Conservation (phyloP, 257 asterid genomes). For the Gynochthodes officinalis region DNA sequence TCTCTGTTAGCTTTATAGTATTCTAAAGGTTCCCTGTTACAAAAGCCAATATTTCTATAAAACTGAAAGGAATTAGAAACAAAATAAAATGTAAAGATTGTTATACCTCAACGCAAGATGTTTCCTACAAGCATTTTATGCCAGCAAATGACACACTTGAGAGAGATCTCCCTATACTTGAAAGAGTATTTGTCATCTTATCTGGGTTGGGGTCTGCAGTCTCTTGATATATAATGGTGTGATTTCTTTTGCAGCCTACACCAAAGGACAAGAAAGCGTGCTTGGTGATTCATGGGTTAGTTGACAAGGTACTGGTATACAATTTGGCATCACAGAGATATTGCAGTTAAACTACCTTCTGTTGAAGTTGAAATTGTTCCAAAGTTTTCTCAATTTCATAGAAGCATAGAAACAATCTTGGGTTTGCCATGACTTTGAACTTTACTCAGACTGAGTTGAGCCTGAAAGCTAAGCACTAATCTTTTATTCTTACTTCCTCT, state of each 20-base stretch:
- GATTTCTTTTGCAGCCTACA: slow-evolving; percentile 18
- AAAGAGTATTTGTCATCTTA: neutral
- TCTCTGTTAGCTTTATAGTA: too few species aligned
- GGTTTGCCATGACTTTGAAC: neutral
- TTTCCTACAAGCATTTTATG: neutral
- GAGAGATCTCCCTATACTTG: neutral
- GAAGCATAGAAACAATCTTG: neutral
- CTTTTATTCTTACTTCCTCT: neutral
- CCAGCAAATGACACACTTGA: neutral
- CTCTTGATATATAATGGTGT: neutral
- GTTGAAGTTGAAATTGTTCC: neutral
- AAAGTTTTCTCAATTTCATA: neutral
- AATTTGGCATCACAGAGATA: neutral
- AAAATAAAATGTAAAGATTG: neutral
- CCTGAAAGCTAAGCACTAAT: neutral
- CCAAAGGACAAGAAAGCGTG: slow-evolving; percentile 31
- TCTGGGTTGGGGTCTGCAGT: neutral
- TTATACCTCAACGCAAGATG: neutral
- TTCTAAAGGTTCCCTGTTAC: too few species aligned
- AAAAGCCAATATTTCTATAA: too few species aligned
- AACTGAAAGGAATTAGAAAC: neutral
- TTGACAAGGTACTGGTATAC: slow-evolving; percentile 24
- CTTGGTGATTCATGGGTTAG: slow-evolving; percentile 24
- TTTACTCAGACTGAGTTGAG: neutral
- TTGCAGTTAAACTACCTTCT: neutral